Conservation (phyloP, 2,329 filamentous ascomycete species). For the Aspergillus tanneri region DNA sequence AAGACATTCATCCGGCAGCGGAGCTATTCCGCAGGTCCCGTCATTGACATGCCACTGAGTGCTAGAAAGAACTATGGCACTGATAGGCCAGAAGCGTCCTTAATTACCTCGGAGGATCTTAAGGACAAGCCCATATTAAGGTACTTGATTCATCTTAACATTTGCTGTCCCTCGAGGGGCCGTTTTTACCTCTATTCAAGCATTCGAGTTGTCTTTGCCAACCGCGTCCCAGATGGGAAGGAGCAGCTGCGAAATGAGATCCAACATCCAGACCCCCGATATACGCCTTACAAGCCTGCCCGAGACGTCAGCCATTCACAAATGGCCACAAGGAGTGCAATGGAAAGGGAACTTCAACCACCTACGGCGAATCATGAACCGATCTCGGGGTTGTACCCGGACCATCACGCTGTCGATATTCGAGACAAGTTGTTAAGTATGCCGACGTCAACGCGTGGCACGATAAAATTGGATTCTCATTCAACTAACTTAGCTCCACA, state of each 20-base stretch:
- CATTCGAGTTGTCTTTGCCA: slow-evolving; percentile 93
- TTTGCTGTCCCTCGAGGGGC: slow-evolving; percentile 80
- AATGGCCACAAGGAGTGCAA: slow-evolving; percentile 53
- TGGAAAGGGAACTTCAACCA: slow-evolving; percentile 60
- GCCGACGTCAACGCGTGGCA: not conserved
- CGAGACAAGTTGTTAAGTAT: not conserved
- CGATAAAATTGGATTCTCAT: not conserved
- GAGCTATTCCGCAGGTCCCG: slow-evolving; percentile 83
- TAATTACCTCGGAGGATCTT: slow-evolving; percentile 41
- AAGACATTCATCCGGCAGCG: slow-evolving; percentile 96
- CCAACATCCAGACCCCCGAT: slow-evolving; percentile 82
- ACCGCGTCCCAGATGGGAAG: slow-evolving; percentile 91
- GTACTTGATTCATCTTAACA: slow-evolving; percentile 89
- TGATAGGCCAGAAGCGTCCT: slow-evolving; percentile 55
- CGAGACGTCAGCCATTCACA: slow-evolving; percentile 44
- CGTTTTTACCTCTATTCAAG: slow-evolving; percentile 89
- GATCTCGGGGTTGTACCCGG: slow-evolving; percentile 12
- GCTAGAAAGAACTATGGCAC: slow-evolving; percentile 47
- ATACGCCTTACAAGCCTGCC: slow-evolving; percentile 74
- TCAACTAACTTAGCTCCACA: slow-evolving; percentile 11
- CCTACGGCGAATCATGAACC: slow-evolving; percentile 54
- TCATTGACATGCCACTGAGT: slow-evolving; percentile 67
- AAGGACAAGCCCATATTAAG: slow-evolving; percentile 68
- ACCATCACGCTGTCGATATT: slow-evolving; percentile 9
- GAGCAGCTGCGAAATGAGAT: slow-evolving; percentile 89